phyloP scores from a whole-genome alignment of 805 yeast genomes.

The Wickerhamomyces subpelliculosus region DNA sequence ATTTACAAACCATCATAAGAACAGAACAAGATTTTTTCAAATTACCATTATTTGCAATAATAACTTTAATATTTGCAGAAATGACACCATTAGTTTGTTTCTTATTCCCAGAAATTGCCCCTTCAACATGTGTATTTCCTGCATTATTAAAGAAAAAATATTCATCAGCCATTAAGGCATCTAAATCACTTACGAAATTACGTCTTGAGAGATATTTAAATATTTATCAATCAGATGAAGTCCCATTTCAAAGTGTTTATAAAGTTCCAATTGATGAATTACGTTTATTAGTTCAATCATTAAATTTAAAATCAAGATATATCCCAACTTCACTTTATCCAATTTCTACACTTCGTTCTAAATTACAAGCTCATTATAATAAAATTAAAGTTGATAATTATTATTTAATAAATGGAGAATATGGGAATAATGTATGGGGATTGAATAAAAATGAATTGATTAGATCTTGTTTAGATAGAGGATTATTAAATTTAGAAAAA shows the following conservation, averaged over 20 bases:
- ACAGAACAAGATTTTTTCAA: constrained; percentile 39
- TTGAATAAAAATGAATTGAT: constrained; percentile 45
- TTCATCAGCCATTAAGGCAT: constrained; percentile 22
- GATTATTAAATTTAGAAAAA: constrained; percentile 33
- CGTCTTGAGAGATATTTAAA: constrained; percentile 11
- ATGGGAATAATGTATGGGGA: constrained; percentile 35
- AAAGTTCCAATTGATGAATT: constrained; percentile 34
- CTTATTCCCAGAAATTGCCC: constrained; percentile 46
- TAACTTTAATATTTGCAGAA: constrained; percentile 46
- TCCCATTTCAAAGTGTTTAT: constrained; percentile 40
- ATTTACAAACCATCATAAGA: constrained; percentile 38
- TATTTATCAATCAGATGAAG: constrained; percentile 12
- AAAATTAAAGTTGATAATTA: constrained; percentile 49
- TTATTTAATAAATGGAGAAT: constrained; percentile 18
- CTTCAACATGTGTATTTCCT: constrained; percentile 53
- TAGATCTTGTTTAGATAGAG: constrained; percentile 49
- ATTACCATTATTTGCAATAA: constrained; percentile 44
- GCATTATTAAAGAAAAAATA: constrained; percentile 25
- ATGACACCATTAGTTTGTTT: constrained; percentile 47
- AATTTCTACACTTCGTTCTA: constrained; percentile 28
- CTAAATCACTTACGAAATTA: constrained; percentile 6
- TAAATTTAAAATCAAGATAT: constrained; percentile 33
- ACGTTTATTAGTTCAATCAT: constrained; percentile 26
- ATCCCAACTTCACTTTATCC: constrained; percentile 34
- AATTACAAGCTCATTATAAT: constrained; percentile 32